Base-by-base conservation (phyloP, 768 basidiomycete genomes). In the Albatrellus ellisii region DNA sequence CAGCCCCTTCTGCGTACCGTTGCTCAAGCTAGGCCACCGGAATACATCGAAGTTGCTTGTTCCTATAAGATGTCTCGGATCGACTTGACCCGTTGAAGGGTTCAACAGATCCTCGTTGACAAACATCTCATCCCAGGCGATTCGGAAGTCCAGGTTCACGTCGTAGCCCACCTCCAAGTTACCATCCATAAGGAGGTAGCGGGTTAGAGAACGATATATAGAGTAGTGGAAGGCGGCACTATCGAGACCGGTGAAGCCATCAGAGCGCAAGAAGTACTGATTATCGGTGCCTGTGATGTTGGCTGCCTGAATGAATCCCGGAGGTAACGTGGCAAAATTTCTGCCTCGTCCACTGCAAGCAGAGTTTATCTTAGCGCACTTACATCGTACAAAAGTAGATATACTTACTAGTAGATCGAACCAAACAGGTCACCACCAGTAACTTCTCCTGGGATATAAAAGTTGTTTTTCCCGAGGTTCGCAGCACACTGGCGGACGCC, bases 181-280 rank as follows among this genome's bases (percentile, higher is more conserved):
- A 53, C 91, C 91, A 55, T 95, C 91, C 89, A 94, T 92, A 41
- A 89, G 90, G 36, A 94, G 69, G 66, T 91, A 88, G 38, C 91
- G 84, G 24, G 79, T 65, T 39, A 94, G 63, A 2, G 82, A 64
- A 45, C 91, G 91, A 56, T 95, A 94, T 41, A 81, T 80, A 36
- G 91, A 94, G 59, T 94, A 94, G 59, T 95, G 91, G 68, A 94
- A 94, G 1, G 90, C 90, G 37, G 77, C 77, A 26, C 68, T 66
- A 52, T 95, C 91, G 39, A 95, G 66, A 18, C 62, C 80, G 45
- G 72, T 75, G 15, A 68, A 53, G 4, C 66, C 64, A 12, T 68
- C 64, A 7, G 77, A 67, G 18, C 91, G 81, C 36, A 94, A 64
- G 64, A 94, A 95, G 59, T 74, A 94, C 58, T 84, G 72, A 46